These are phyloP conservation scores for Aspergillus tubingensis DNA, from an alignment of 2,329 filamentous ascomycete genomes.

Conservation along the genomic window DNA sequence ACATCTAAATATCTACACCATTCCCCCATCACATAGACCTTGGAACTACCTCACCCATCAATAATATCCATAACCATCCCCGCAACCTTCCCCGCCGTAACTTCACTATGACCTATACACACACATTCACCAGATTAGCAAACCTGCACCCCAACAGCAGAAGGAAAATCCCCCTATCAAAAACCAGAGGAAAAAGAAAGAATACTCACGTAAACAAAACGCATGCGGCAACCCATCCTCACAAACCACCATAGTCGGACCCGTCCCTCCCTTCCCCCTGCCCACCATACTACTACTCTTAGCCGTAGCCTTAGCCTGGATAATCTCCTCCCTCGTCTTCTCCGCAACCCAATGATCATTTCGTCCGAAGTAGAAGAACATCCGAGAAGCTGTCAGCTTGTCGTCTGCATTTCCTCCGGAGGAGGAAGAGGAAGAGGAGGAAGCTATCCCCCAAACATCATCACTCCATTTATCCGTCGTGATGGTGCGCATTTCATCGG, in stretches of 20 bases:
- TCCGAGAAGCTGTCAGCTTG: slow-evolving; percentile 23
- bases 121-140: slow-evolving; percentile 5
- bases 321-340: slow-evolving; percentile 57
- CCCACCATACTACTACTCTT: too few species aligned
- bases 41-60: too few species aligned
- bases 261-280: slow-evolving; percentile 18
- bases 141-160: neutral
- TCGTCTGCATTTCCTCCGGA: too few species aligned
- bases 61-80: slow-evolving; percentile 51
- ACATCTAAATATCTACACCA: neutral
- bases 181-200: too few species aligned
- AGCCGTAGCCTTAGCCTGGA: slow-evolving; percentile 44
- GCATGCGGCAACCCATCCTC: slow-evolving; percentile 58
- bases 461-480: slow-evolving; percentile 59
- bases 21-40: too few species aligned
- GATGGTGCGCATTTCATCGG: slow-evolving; percentile 60
- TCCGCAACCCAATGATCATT: slow-evolving; percentile 65
- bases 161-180: too few species aligned
- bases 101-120: slow-evolving; percentile 41
- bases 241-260: slow-evolving; percentile 58
- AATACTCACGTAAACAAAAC: slow-evolving; percentile 60
- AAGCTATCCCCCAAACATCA: slow-evolving; percentile 59
- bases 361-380: slow-evolving; percentile 62
- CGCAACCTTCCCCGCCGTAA: slow-evolving; percentile 55
- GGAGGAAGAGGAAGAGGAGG: slow-evolving; percentile 9